Percentiles rank a stretch among this genome's conserved stretches.
Evolutionary conservation across 2,329 filamentous ascomycete species (phyloP).

Genomic region (Penicillium sp.): DNA sequence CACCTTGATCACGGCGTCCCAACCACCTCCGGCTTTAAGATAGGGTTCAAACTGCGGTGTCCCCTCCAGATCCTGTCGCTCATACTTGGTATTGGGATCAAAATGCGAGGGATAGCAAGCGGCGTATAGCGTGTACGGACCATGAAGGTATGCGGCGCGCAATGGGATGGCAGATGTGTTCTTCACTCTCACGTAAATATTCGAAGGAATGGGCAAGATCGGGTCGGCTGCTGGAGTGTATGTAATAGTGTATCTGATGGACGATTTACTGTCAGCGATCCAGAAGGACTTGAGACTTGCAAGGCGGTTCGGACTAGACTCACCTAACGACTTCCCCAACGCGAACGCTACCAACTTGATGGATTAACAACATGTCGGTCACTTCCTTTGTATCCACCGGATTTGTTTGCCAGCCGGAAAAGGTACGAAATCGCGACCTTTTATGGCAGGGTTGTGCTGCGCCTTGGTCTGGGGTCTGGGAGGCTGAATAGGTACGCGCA

Average conservation of each 20-base stretch:
- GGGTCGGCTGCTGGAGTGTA: conserved; percentile 88
- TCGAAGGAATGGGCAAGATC: conserved; percentile 79
- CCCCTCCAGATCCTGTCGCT: conserved; percentile 66
- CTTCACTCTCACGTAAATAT: conserved; percentile 80
- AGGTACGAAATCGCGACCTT: conserved; percentile 28
- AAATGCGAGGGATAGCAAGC: conserved; percentile 81
- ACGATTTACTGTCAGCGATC: neutral
- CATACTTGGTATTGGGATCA: conserved; percentile 75
- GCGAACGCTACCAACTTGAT: conserved; percentile 88
- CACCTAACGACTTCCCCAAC: conserved; percentile 92
- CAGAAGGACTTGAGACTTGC: neutral
- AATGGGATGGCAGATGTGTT: conserved; percentile 89
- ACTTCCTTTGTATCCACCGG: conserved; percentile 19
- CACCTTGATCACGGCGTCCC: conserved; percentile 75
- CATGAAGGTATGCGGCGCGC: conserved; percentile 92
- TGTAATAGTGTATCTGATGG: conserved; percentile 69
- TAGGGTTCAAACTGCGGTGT: conserved; percentile 92
- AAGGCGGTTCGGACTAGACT: conserved; percentile 15
- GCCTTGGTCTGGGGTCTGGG: conserved; percentile 36
- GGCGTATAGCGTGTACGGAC: conserved; percentile 86
- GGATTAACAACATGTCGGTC: conserved; percentile 74
- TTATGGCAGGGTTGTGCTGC: conserved; percentile 18
- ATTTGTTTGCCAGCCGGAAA: conserved; percentile 35
- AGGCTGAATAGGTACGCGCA: conserved; percentile 41
- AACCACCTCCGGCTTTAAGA: conserved; percentile 87